Base-by-base conservation (phyloP, 73 alveolate genomes). In the Diophrys appendiculata region DNA sequence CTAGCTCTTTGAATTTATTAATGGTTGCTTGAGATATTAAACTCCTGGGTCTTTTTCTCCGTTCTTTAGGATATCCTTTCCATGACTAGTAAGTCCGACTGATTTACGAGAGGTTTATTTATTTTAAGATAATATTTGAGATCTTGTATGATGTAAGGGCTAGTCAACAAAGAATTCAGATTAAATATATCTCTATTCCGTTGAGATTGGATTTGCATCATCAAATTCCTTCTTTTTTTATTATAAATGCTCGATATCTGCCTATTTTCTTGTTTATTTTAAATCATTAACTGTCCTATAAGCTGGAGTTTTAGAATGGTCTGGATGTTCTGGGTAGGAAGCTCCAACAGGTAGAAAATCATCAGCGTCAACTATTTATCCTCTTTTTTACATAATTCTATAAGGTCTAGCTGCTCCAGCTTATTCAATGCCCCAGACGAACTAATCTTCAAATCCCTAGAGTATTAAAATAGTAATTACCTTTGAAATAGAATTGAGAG, bases 291-390 rank as follows among this genome's bases (percentile, higher is more conserved):
- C 73, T 25, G 91, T 89, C 1, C 82, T 35, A 68, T 76, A 73
- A 30, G 29, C 82, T 11, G 91, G 90, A 0, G 74, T 77, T 13
- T 33, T 54, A 28, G 82, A 56, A 27, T 84, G 71, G 11, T 80
- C 78, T 52, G 98, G 98, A 79, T 88, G 96, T 14, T 67, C 88
- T 24, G 98, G 98, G 84, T 93, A 93, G 3, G 98, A 87, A 14
- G 83, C 93, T 81, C 83, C 77, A 33, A 93, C 81, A 54, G 86
- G 92, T 32, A 67, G 55, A 72, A 91, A 93, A 73, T 93, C 95
- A 65, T 93, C 98, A 0, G 95, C 97, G 33, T 93, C 96, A 0
- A 92, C 83, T 26, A 93, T 88, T 67, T 88, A 64, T 29, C 99
- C 99, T 83, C 97, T 87, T 72, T 92, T 92, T 81, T 95, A 93